Base-by-base conservation (phyloP, 2,329 filamentous ascomycete genomes). In the Alternaria angustiovoidea region DNA sequence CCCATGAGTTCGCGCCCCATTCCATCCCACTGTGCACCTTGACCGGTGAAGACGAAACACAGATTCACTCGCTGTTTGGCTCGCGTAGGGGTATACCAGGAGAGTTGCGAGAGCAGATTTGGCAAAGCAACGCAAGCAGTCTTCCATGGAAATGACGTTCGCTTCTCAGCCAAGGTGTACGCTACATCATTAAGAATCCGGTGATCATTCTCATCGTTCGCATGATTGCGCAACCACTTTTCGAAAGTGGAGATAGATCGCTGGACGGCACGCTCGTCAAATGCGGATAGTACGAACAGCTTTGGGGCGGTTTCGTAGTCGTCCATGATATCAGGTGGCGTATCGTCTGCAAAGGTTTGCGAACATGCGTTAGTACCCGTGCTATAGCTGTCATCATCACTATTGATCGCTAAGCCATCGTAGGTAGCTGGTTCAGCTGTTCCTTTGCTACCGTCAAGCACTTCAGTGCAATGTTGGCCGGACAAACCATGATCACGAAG, bases 21-120 rank as follows among this genome's bases (percentile, higher is more conserved):
- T 0, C 56, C 56, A 41, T 44, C 11, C 63, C 66, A 76, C 39
- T 75, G 71, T 3, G 74, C 74, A 9, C 75, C 74, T 61, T 77
- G 74, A 2, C 75, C 75, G 2, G 71, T 77, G 62, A 75, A 77
- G 2, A 75, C 65, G 28, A 63, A 66, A 39, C 63, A 58, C 1
- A 63, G 1, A 1, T 47, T 39, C 4, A 26, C 11, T 1, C 49
- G 22, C 6, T 41, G 55, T 34, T 49, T 56, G 6, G 28, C 11
- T 34, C 56, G 48, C 7, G 32, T 24, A 11, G 62, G 62, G 14
- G 30, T 9, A 34, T 52, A 53, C 59, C 59, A 64, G 9, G 42
- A 8, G 2, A 56, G 18, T 16, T 48, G 42, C 12, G 56, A 18
- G 3, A 43, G 20, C 16, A 22, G 11, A 4, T 56, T 26, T 14